A percentile compares a stretch with the other conserved stretches of the same genome.
Evolutionary conservation across 768 basidiomycete genomes (phyloP).

Genomic region (Gautieria morchelliformis): DNA sequence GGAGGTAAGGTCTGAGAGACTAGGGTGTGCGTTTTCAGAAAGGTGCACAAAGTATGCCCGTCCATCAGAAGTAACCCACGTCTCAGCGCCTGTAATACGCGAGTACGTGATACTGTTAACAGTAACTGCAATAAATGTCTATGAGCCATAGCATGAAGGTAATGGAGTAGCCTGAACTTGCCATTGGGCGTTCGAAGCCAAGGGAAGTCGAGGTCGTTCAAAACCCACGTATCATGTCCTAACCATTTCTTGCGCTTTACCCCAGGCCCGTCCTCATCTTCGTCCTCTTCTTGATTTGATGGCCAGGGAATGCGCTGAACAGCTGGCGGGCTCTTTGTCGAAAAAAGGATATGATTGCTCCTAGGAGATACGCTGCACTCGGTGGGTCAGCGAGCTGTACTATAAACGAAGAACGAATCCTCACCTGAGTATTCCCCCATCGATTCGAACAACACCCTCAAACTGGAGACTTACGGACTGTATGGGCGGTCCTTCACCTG

Average conservation of each 20-base stretch:
- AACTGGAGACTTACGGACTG: conserved; percentile 62
- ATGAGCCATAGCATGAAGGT: neutral
- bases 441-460: conserved; percentile 74
- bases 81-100: conserved; percentile 52
- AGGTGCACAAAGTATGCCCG: conserved; percentile 71
- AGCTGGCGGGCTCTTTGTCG: conserved; percentile 63
- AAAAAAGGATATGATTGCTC: conserved; percentile 58
- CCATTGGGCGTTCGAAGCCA: conserved; percentile 74
- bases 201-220: conserved; percentile 54
- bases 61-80: conserved; percentile 82
- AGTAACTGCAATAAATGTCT: conserved; percentile 35
- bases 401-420: conserved; percentile 3
- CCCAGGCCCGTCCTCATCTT: conserved; percentile 17
- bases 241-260: conserved; percentile 19
- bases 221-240: conserved; percentile 60
- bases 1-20: conserved; percentile 10
- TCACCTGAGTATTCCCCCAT: conserved; percentile 66
- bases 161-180: conserved; percentile 22
- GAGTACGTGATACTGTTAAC: conserved; percentile 55
- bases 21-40: conserved; percentile 28
- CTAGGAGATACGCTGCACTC: conserved; percentile 61
- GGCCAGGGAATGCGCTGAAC: conserved; percentile 87
- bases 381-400: too few relatives aligned
- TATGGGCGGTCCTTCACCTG: conserved; percentile 69
- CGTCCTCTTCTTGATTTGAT: conserved; percentile 27